Evolutionary conservation across 208 protist species (phyloP), one percentile per base, ranked within the genome.

Genomic region (Tetramitus jugosus): DNA sequence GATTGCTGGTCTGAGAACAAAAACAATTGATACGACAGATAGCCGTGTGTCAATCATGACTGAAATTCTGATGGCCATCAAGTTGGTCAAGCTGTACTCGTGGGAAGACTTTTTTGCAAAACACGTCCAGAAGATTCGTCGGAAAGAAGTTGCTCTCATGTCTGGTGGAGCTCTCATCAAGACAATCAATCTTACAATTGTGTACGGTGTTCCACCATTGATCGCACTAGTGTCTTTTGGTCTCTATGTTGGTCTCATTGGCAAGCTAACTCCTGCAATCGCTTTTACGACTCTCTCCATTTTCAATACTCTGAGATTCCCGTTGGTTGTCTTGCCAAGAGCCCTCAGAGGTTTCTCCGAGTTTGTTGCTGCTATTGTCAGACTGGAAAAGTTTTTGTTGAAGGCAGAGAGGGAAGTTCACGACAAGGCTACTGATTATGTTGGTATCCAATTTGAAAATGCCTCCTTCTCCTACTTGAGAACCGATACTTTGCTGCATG

Each of bases 91-190:
- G 49, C 20, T 56, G 49, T 56, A 56, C 20, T 10, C 49, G 10
- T 56, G 49, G 49, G 49, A 56, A 20, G 20, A 56, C 49, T 56
- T 56, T 56, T 56, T 56, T 20, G 49, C 49, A 56, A 56, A 20
- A 56, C 49, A 56, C 49, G 49, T 56, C 49, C 10, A 56, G 49
- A 56, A 56, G 49, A 56, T 56, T 56, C 20, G 14, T 10, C 20
- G 10, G 10, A 20, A 56, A 20, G 49, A 20, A 56, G n/a, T n/a
- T n/a, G 91, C 26, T 37, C 43, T 17, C 62, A 79, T 31, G 88
- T 93, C 81, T 43, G 33, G 43, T 14, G 1, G 0, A 8, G 8
- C n/a, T 29, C 39, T 39, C 10, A 31, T 8, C 2, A 1, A 61
- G 26, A 7, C 1, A 20, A 13, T 29, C 31, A 37, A 61, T 0